Evolutionary conservation across 345 rosid genomes (phyloP), one percentile per base, ranked within the genome.

Genomic region (Aquilaria sinensis): DNA sequence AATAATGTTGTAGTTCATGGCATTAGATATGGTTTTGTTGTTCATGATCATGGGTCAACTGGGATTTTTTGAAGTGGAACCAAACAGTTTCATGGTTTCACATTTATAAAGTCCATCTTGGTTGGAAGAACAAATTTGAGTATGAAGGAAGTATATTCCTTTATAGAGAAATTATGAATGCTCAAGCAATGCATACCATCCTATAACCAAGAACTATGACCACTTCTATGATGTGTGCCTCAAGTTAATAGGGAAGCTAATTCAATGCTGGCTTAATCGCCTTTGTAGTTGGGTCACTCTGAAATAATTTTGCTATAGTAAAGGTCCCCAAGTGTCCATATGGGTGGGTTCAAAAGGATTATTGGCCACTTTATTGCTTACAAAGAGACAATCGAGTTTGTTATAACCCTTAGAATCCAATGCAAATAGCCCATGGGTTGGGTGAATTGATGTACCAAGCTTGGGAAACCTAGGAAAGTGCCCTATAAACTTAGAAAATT

Each of bases 21-120:
- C 9, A 82, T 85, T 48, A 97, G 90, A 67, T 94, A 86, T 65
- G 97, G 93, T 31, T 94, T 86, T 83, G 96, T 97, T 75, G 99
- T 96, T 31, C 97, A 94, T 64, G 96, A 94, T 14, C 85, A 85
- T 32, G 48, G 86, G 9, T 76, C 77, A 7, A 90, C 96, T 1
- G 97, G 97, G 70, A 90, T 90, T 29, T 23, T 94, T 94, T 56
- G 96, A 90, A 75, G 97, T 94, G 65, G 99, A 88, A 46, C 97
- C 97, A 0, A 85, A 67, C 86, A 67, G 56, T 94, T 97, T 68
- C 91, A 96, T 1, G 95, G 97, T 70, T 94, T 94, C 70, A 82
- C 86, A 3, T 94, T 85, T 67, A 75, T 97, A 70, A 94, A 86
- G 65, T 86, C 99, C 9, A 94, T 94, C 61, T 78, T 88, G 74